Percentiles rank a stretch among this genome's conserved stretches.
Evolutionary conservation across 805 yeast genomes (phyloP).

Genomic region (Pichia ethanolica): DNA sequence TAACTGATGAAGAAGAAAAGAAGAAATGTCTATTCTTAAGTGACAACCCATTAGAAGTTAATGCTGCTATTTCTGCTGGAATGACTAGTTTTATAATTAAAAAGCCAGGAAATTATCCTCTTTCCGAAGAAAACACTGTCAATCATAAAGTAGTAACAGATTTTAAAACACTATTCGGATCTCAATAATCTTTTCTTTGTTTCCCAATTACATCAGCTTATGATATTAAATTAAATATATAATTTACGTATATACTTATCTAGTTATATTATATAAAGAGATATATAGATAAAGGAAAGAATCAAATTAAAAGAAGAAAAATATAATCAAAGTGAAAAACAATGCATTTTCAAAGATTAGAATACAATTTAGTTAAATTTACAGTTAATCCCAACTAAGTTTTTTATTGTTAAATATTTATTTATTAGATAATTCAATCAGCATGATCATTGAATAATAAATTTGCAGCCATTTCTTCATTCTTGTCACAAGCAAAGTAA

Average conservation of each 20-base stretch:
- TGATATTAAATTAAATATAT: too few relatives aligned
- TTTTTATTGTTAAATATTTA: too few relatives aligned
- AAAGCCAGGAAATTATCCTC: slow-evolving; percentile 68
- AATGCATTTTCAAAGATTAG: not conserved
- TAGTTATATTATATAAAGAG: not conserved
- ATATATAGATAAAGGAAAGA: not conserved
- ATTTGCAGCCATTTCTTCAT: slow-evolving; percentile 95
- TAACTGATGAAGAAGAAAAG: slow-evolving; percentile 15
- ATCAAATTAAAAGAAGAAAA: not conserved
- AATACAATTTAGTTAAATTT: not conserved
- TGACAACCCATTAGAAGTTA: slow-evolving; percentile 72
- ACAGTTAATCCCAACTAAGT: not conserved
- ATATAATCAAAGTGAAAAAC: not conserved
- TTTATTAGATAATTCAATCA: slow-evolving; percentile 12
- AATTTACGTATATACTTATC: too few relatives aligned
- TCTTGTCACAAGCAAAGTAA: slow-evolving; percentile 95
- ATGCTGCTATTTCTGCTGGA: slow-evolving; percentile 66
- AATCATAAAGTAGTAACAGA: slow-evolving; percentile 21
- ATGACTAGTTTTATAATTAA: slow-evolving; percentile 50
- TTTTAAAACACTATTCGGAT: slow-evolving; percentile 15
- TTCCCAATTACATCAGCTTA: too few relatives aligned
- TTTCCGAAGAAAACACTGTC: slow-evolving; percentile 30
- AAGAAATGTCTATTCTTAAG: slow-evolving; percentile 55
- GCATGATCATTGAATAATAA: slow-evolving; percentile 62
- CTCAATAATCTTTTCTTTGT: too few relatives aligned